phyloP scores from a whole-genome alignment of 208 protist species.

The Herpetomonas tarakana region DNA sequence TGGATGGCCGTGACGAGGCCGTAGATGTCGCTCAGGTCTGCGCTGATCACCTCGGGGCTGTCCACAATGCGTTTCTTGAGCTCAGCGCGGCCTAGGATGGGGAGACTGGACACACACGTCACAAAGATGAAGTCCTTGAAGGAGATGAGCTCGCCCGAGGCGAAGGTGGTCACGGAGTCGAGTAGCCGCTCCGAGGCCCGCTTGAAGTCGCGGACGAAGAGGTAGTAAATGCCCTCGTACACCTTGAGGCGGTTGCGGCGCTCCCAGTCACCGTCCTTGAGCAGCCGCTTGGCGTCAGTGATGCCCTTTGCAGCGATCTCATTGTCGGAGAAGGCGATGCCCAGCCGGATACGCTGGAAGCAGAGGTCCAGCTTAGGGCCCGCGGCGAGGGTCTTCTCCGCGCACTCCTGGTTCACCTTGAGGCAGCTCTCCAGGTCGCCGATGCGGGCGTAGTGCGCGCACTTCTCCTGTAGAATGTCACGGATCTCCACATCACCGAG shows the following conservation, averaged over 20 bases:
- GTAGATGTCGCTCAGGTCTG: constrained; percentile 88
- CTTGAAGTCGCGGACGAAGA: constrained; percentile 95
- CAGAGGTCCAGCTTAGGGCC: constrained; percentile 96
- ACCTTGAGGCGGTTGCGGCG: constrained; percentile 98
- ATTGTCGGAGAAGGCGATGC: constrained; percentile 95
- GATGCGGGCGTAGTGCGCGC: constrained; percentile 93
- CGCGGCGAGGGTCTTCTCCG: constrained; percentile 91
- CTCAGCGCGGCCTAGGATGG: constrained; percentile 86
- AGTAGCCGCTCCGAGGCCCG: constrained; percentile 93
- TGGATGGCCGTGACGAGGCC: constrained; percentile 92
- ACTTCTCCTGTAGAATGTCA: constrained; percentile 92
- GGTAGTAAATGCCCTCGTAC: constrained; percentile 96
- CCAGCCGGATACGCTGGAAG: constrained; percentile 96
- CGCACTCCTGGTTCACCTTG: constrained; percentile 87
- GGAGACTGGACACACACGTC: constrained; percentile 88
- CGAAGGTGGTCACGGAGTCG: constrained; percentile 97
- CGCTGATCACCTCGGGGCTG: constrained; percentile 89
- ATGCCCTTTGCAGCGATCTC: constrained; percentile 90
- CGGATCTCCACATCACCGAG: constrained; percentile 97
- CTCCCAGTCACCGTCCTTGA: constrained; percentile 99
- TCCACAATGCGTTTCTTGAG: constrained; percentile 91
- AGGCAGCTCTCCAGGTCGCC: constrained; percentile 95
- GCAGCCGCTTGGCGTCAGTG: constrained; percentile 91
- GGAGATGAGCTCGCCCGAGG: constrained; percentile 92
- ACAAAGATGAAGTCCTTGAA: constrained; percentile 96